Conservation (phyloP, 2,329 filamentous ascomycete genomes). For the Biscogniauxia sp. region DNA sequence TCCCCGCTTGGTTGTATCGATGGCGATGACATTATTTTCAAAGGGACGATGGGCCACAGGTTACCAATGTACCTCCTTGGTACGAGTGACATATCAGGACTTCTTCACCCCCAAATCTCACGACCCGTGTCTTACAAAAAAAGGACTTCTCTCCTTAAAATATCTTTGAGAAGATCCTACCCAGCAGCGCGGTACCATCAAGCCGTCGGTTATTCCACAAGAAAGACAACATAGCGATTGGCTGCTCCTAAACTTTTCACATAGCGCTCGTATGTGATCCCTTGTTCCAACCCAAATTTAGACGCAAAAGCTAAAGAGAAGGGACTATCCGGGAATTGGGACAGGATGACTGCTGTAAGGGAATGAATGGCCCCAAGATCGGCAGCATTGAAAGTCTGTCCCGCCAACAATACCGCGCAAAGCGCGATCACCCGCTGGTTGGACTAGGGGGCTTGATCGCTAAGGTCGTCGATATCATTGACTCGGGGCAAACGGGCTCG, state of each 20-base stretch:
- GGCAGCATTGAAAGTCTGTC: background rate
- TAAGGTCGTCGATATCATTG: background rate
- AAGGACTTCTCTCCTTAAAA: background rate
- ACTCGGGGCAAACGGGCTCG: background rate
- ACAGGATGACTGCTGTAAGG: background rate
- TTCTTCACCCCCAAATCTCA: background rate
- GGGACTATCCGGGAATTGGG: background rate
- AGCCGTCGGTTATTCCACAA: background rate
- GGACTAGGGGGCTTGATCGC: background rate
- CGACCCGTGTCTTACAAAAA: background rate
- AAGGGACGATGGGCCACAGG: background rate
- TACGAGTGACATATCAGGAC: background rate
- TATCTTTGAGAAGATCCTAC: background rate
- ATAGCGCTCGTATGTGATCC: background rate
- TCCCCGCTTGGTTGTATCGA: background rate
- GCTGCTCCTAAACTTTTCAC: background rate
- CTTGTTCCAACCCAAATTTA: background rate
- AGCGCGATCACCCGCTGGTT: background rate
- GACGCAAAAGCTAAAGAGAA: background rate
- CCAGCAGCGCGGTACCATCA: background rate
- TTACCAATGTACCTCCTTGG: background rate
- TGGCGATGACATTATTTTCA: background rate
- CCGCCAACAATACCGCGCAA: background rate
- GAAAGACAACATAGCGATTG: background rate
- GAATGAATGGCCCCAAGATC: background rate